Conservation (phyloP, 805 yeast genomes). For the Sugiyamaella floridensis region DNA sequence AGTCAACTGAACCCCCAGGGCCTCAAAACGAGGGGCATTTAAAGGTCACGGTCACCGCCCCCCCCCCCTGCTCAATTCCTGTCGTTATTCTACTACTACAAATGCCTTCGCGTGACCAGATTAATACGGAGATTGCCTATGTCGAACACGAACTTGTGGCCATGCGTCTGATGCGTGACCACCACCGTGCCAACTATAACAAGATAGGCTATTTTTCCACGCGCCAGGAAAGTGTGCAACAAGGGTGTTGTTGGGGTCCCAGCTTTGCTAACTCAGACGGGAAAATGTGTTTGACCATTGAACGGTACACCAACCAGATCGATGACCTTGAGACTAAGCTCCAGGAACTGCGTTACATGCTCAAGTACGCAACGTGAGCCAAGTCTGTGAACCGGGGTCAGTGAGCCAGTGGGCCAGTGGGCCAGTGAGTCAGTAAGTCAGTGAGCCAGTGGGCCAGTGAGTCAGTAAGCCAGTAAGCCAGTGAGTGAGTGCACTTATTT, state of each 20-base stretch:
- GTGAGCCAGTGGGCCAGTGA: no score
- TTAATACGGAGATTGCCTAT: background rate
- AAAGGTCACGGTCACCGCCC: no score
- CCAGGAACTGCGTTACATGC: background rate
- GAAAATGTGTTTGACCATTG: background rate
- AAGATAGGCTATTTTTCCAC: background rate
- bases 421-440: no score
- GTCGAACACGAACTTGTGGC: background rate
- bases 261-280: background rate
- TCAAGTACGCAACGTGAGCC: background rate
- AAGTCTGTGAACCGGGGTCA: no score
- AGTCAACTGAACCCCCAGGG: no score
- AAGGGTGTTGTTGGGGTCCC: background rate
- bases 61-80: no score
- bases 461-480: no score
- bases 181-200: background rate
- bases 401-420: no score
- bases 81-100: no score
- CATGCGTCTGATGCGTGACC: background rate
- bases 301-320: background rate
- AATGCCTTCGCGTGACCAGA: background rate
- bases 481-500: no score
- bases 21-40: no score
- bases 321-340: background rate
- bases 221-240: background rate